Evolutionary conservation across 305 asterid species (phyloP).

Genomic region (Fraxinus ornus): DNA sequence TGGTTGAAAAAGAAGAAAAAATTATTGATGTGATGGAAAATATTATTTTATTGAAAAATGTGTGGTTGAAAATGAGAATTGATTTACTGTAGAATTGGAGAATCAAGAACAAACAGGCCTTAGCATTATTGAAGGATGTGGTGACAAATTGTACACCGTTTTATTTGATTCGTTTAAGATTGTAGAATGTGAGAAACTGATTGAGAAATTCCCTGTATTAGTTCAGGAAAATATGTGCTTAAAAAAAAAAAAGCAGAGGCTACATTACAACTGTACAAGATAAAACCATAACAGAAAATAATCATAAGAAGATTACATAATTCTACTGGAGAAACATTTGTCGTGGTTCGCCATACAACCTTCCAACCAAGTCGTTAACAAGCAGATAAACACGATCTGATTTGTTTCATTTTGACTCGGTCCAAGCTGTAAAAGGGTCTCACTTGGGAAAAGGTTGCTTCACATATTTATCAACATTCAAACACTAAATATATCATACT

Average conservation of each 20-base stretch:
- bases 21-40: too few species aligned
- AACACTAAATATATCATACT: constrained; percentile 13
- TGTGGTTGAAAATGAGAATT: too few species aligned
- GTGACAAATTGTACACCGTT: neutral
- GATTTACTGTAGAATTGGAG: too few species aligned
- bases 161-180: neutral
- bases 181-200: neutral
- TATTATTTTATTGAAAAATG: too few species aligned
- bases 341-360: neutral
- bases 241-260: neutral
- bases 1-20: too few species aligned
- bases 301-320: neutral
- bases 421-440: neutral
- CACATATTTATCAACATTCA: neutral
- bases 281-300: neutral
- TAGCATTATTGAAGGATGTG: neutral
- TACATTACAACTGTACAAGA: neutral
- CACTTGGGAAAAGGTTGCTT: neutral
- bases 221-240: neutral
- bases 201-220: neutral
- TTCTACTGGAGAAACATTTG: neutral
- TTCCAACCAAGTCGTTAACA: neutral
- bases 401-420: neutral
- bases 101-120: too few species aligned
- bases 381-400: neutral